phyloP scores from a whole-genome alignment of 192 early-diverging fungal genomes.

The Backusella circina region DNA sequence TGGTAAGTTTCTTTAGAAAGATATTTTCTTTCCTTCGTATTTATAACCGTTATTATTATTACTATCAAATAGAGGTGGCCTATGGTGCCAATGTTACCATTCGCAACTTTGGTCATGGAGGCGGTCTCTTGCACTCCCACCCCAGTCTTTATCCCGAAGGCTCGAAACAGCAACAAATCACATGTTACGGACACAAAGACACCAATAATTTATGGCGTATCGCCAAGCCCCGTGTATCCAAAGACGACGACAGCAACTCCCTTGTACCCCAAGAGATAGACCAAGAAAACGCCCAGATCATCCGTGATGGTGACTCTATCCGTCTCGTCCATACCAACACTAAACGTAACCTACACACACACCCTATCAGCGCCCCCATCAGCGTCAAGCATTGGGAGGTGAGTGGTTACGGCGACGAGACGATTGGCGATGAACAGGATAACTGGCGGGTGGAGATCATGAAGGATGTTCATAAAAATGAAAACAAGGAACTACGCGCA shows the following conservation, averaged over 20 bases:
- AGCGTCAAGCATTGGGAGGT: slow-evolving; percentile 83
- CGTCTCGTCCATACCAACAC: slow-evolving; percentile 77
- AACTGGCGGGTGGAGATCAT: slow-evolving; percentile 88
- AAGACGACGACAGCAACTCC: neutral
- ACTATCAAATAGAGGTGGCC: slow-evolving; percentile 62
- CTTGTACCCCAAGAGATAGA: slow-evolving; percentile 10
- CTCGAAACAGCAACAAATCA: slow-evolving; percentile 96
- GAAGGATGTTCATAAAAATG: slow-evolving; percentile 53
- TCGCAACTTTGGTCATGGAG: slow-evolving; percentile 78
- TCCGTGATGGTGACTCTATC: slow-evolving; percentile 78
- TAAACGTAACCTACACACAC: slow-evolving; percentile 80
- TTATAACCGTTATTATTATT: neutral
- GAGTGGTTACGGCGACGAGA: slow-evolving; percentile 79
- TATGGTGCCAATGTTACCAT: slow-evolving; percentile 89
- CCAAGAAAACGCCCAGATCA: slow-evolving; percentile 37
- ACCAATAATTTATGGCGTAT: slow-evolving; percentile 91
- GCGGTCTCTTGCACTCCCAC: slow-evolving; percentile 94
- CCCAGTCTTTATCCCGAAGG: slow-evolving; percentile 77
- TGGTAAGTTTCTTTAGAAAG: slow-evolving; percentile 45
- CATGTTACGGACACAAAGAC: slow-evolving; percentile 92
- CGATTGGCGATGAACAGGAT: slow-evolving; percentile 78
- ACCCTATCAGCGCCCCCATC: slow-evolving; percentile 71
- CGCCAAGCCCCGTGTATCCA: slow-evolving; percentile 45
- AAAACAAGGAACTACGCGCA: slow-evolving; percentile 53
- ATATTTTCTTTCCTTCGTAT: neutral